Evolutionary conservation across 2,329 filamentous ascomycete genomes (phyloP).

Genomic region (Aureobasidium mangrovei): DNA sequence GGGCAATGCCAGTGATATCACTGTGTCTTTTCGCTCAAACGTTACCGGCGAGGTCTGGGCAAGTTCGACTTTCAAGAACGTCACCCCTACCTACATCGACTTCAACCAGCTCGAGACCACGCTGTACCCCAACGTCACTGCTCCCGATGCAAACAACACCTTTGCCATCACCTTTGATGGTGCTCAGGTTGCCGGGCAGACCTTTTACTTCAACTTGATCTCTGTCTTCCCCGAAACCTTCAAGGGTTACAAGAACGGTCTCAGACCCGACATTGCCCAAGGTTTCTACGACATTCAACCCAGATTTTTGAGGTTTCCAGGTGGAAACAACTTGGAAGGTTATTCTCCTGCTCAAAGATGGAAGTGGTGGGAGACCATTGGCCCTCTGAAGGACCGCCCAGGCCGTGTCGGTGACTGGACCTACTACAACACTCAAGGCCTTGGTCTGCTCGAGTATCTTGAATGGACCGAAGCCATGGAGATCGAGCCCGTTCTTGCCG

Average conservation of each 20-base stretch:
- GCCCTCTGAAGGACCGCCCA: constrained; percentile 39
- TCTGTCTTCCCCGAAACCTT: constrained; percentile 48
- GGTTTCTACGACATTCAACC: constrained; percentile 35
- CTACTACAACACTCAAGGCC: constrained; percentile 52
- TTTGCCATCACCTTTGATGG: constrained; percentile 44
- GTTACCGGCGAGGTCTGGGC: constrained; percentile 36
- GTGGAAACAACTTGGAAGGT: constrained; percentile 44
- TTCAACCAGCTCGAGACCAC: constrained; percentile 26
- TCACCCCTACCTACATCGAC: constrained; percentile 16
- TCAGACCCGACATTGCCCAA: constrained; percentile 43
- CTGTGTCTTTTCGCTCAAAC: constrained; percentile 33
- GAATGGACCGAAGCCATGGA: constrained; percentile 48
- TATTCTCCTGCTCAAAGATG: constrained; percentile 29
- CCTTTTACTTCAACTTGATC: constrained; percentile 44
- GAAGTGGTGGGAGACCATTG: constrained; percentile 47
- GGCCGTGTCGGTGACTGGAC: constrained; percentile 45
- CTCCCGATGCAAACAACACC: constrained; percentile 43
- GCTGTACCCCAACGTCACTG: constrained; percentile 36
- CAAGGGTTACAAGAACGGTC: constrained; percentile 44
- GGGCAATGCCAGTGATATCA: constrained; percentile 31
- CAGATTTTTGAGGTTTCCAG: constrained; percentile 43
- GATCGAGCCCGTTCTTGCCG: constrained; percentile 46
- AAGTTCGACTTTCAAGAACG: constrained; percentile 22
- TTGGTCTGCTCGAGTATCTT: constrained; percentile 54
- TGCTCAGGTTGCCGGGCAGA: constrained; percentile 30